Base-by-base conservation (phyloP, 257 asterid species). In the Nicotiana noctiflora region DNA sequence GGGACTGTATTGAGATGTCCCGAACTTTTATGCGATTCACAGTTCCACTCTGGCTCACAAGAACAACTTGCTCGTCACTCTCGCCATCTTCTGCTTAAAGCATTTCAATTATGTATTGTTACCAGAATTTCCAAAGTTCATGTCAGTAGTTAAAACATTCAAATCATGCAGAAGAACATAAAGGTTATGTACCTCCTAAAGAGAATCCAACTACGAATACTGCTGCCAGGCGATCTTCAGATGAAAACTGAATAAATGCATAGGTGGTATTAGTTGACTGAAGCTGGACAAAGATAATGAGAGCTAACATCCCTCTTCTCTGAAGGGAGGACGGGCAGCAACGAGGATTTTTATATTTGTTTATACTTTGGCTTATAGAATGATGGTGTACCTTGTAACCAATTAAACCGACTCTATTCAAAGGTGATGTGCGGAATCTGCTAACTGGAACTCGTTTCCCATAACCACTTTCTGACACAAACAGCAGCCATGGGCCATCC, bases 21-120 rank as follows among this genome's bases (percentile, higher is more conserved):
- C 92, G 91, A 83, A 96, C 98, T 89, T 96, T 96, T 66, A 96
- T 94, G 84, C 99, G 91, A 88, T 96, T 94, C 34, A 94, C 98
- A 2, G 98, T 96, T 89, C 99, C 99, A 84, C 97, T 96, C 82
- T 96, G 99, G 90, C 99, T 96, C 62, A 94, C 98, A 80, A 94
- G 91, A 82, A 96, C 99, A 82, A 96, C 94, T 84, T 96, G 98
- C 84, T 96, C 98, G 80, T 93, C 97, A 79, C 98, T 94, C 82
- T 92, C 98, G 82, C 98, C 97, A 81, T 94, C 98, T 76, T 94
- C 99, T 95, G 90, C 80, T 81, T 32, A 78, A 59, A 82, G 23
- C 60, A 15, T 72, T 23, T 72, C 23, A 72, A 49, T 23, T 72
- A 72, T 23, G 25, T 23, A 49, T 72, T 23, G 17, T 49, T 72